These are phyloP conservation scores for Oropetium thomaeum DNA, from an alignment of 176 grass and related monocot species.

Conservation along the genomic window DNA sequence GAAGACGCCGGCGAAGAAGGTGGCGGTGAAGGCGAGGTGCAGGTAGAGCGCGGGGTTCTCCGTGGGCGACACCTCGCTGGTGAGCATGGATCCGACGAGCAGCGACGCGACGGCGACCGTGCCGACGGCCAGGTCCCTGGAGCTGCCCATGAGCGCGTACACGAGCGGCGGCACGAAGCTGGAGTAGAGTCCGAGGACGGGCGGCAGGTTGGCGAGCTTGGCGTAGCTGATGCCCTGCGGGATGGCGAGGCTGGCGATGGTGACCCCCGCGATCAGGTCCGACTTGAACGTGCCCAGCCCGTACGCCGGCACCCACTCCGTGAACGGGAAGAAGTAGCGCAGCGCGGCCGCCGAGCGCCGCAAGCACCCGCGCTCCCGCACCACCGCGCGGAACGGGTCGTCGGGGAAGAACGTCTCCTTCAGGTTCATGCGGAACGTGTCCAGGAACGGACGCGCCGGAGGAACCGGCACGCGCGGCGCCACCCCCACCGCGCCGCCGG, in stretches of 20 bases:
- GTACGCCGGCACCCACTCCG: slow-evolving; percentile 72
- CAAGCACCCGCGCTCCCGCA: slow-evolving; percentile 24
- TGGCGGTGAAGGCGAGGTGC: slow-evolving; percentile 76
- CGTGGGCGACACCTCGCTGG: slow-evolving; percentile 49
- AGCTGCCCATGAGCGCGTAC: slow-evolving; percentile 97
- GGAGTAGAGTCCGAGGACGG: slow-evolving; percentile 89
- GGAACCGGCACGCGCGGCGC: slow-evolving; percentile 65
- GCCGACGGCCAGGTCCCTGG: slow-evolving; percentile 80
- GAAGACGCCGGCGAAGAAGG: slow-evolving; percentile 92
- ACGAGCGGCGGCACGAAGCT: slow-evolving; percentile 98
- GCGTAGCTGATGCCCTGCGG: slow-evolving; percentile 99
- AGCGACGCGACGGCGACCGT: slow-evolving; percentile 90
- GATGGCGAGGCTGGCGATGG: slow-evolving; percentile 97
- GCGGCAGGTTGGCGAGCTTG: slow-evolving; percentile 82
- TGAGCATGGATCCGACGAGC: slow-evolving; percentile 71
- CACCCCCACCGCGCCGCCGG: background rate
- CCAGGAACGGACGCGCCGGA: slow-evolving; percentile 52
- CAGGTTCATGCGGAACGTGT: slow-evolving; percentile 60
- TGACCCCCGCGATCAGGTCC: slow-evolving; percentile 85
- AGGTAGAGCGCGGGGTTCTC: slow-evolving; percentile 63
- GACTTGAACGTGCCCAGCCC: slow-evolving; percentile 48
- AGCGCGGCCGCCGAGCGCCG: slow-evolving; percentile 40
- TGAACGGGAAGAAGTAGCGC: slow-evolving; percentile 70
- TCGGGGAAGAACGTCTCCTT: slow-evolving; percentile 98
- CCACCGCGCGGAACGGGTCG: slow-evolving; percentile 71